Percentiles rank a stretch among this genome's conserved stretches.
These are phyloP conservation scores for Globisporangium cederbergense DNA, from an alignment of 352 stramenopile genomes.

Conservation along the genomic window DNA sequence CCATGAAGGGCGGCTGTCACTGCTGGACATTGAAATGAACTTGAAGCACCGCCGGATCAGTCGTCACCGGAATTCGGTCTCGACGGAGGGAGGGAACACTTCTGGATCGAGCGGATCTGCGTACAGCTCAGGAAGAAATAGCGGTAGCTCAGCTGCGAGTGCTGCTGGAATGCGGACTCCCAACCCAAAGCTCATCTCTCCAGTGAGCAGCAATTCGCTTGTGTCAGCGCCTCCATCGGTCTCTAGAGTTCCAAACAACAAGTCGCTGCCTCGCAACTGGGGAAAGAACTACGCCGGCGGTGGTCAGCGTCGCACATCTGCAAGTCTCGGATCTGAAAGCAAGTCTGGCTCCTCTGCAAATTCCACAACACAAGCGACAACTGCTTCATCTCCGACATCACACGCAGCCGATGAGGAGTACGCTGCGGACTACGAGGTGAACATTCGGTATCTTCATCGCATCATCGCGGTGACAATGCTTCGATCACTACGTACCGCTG, in stretches of 20 bases:
- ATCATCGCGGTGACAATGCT: conserved; percentile 38
- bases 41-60: conserved; percentile 43
- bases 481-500: conserved; percentile 36
- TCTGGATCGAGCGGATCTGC: neutral
- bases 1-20: conserved; percentile 35
- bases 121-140: conserved; percentile 6
- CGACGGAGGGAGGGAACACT: conserved; percentile 1
- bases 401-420: conserved; percentile 4
- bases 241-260: conserved; percentile 21
- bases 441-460: conserved; percentile 36
- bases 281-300: conserved; percentile 45
- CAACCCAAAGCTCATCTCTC: conserved; percentile 17
- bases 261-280: conserved; percentile 64
- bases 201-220: conserved; percentile 2
- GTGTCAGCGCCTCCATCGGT: neutral
- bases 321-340: conserved; percentile 21
- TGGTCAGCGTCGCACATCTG: conserved; percentile 27
- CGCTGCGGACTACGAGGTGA: conserved; percentile 19
- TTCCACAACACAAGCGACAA: neutral
- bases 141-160: conserved; percentile 8
- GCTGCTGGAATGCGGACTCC: conserved; percentile 21
- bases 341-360: conserved; percentile 11
- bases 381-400: neutral
- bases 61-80: conserved; percentile 30
- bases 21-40: conserved; percentile 56